Base-by-base conservation (phyloP, 768 basidiomycete genomes). In the Gymnopilus junonius region DNA sequence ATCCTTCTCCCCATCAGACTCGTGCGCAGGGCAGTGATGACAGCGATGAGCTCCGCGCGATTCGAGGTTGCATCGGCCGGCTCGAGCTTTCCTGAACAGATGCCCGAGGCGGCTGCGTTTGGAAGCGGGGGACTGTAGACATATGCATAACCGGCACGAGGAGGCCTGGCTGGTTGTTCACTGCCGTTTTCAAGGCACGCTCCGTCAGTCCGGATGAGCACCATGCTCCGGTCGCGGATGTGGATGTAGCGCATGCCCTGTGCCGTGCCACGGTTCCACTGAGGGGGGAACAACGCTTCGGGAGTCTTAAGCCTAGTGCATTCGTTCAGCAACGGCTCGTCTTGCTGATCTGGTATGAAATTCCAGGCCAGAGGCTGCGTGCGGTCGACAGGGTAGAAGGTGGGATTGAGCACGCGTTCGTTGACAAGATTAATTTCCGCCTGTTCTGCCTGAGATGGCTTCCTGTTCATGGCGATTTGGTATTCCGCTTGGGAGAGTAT, bases 11-110 rank as follows among this genome's bases (percentile, higher is more conserved):
- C 14, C 34, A 23, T 55, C 59, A 65, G 15, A 55, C 11, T 15
- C 63, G 58, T 10, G 55, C 21, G 17, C 53, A 60, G 58, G 1
- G 50, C 60, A 7, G 40, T 42, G 23, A 61, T 53, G 17, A 48
- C 60, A 31, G 64, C 64, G 43, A 50, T 59, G 10, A 65, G 43
- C 27, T 65, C 64, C 14, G 64, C 64, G 34, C 64, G 64, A 34
- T 65, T 65, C 5, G 34, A 42, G 2, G 64, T 65, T 7, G 54
- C 54, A 23, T 55, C 54, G n/a, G 34, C 23, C 6, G 35, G 2
- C 7, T 37, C 15, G 21, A 55, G 54, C 20, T 25, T 25, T 8
- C 11, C 21, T 14, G 54, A 23, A 21, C 8, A 23, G 11, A 55
- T 27, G 35, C 54, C 54, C 8, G 34, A 17, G 29, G 8, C 32